Evolutionary conservation across 192 early-diverging fungal genomes (phyloP), one percentile per base, ranked within the genome.

Genomic region (Coemansia sp.): DNA sequence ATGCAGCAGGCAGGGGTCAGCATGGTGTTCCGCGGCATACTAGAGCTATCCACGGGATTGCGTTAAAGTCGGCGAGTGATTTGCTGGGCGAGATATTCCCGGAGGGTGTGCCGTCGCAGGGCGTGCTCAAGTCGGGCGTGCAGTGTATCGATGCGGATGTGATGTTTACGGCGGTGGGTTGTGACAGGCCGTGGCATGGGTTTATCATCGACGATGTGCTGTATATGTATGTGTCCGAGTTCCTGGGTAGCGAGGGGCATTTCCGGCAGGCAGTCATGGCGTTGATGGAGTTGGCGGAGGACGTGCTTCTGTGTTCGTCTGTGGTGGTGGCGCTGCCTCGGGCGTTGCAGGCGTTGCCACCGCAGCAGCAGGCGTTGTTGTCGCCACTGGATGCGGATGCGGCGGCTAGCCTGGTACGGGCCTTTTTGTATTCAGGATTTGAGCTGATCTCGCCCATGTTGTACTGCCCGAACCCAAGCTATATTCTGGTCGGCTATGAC

Each of bases 361-460:
- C 7, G 0, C 17, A n/a, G 4, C 26, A 32, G 23, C 18, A 7
- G 23, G 5, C 3, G 14, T 18, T 22, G 53, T 32, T 27, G 23
- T 32, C 23, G 34, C 3, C 32, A 4, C 40, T 52, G 29, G 39
- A 52, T 4, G 34, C 50, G 3, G 36, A 39, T 4, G 65, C 36
- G 9, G 48, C 64, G 32, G 74, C 70, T 2, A 53, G 57, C 28
- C 52, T 84, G 17, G 64, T 76, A 13, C 80, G 80, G 40, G 82
- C 80, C 8, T 84, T 81, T 39, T 53, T 84, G 78, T 81, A 84
- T 62, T 63, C 80, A 35, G 82, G 82, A 11, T 84, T 84, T 52
- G 71, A 78, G 44, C 51, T 81, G 44, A 71, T 84, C 18, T 54
- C 75, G 28, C 82, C 80, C 9, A 44, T 69, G 41, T 50, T 77